Conservation (phyloP, 176 grass and related monocot genomes). For the Dactylis glomerata region DNA sequence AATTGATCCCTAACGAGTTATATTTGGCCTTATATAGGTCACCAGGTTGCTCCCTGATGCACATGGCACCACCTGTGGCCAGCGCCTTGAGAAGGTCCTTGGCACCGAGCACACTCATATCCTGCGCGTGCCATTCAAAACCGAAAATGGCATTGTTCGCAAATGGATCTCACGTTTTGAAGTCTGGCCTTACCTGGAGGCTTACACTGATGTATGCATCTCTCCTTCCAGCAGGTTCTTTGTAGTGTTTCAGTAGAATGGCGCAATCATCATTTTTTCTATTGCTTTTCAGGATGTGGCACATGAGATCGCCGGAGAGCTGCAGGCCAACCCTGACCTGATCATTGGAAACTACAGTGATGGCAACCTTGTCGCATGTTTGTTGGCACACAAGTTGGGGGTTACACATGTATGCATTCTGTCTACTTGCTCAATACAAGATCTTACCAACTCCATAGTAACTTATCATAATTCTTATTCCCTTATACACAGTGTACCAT, state of each 20-base stretch:
- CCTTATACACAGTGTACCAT: conserved; percentile 58
- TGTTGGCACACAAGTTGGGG: conserved; percentile 67
- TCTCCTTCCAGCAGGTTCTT: neutral
- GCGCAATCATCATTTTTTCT: neutral
- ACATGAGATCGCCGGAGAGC: conserved; percentile 66
- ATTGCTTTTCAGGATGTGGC: conserved; percentile 60
- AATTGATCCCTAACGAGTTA: neutral
- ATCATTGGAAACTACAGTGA: conserved; percentile 85
- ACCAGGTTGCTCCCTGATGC: conserved; percentile 72
- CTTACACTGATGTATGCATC: conserved; percentile 57
- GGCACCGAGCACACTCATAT: conserved; percentile 85
- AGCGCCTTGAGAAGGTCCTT: conserved; percentile 72
- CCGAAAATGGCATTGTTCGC: conserved; percentile 59
- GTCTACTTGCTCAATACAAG: neutral
- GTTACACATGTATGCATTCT: conserved; percentile 51
- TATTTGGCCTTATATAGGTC: conserved; percentile 34
- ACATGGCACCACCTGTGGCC: conserved; percentile 67
- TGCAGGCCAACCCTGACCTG: conserved; percentile 68
- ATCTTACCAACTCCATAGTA: neutral
- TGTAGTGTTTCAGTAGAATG: neutral
- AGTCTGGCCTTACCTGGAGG: conserved; percentile 85
- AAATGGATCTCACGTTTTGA: conserved; percentile 87
- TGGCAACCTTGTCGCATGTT: conserved; percentile 66
- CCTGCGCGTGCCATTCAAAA: conserved; percentile 71
- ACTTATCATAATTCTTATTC: neutral